Conservation (phyloP, 2,329 filamentous ascomycete genomes). For the Aureobasidium zeae region DNA sequence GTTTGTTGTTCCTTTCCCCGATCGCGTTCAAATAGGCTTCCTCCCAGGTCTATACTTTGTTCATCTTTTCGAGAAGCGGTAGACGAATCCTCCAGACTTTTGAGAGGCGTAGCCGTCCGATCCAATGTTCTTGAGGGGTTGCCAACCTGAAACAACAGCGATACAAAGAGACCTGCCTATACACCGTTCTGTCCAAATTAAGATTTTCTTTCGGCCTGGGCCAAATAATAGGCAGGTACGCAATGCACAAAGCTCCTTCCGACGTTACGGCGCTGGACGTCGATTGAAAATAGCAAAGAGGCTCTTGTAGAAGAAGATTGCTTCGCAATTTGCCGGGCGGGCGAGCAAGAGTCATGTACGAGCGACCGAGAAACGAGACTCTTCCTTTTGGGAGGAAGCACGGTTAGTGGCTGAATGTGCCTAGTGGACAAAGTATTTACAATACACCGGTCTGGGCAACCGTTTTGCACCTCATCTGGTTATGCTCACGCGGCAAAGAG, state of each 20-base stretch:
- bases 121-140: too few species aligned
- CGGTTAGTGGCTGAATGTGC: conserved; percentile 11
- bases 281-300: too few species aligned
- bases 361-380: conserved; percentile 14
- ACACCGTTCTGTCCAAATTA: background rate
- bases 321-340: conserved; percentile 12
- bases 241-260: too few species aligned
- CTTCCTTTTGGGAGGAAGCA: conserved; percentile 4
- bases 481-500: background rate
- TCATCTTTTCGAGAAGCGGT: too few species aligned
- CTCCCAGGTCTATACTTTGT: background rate
- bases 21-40: background rate
- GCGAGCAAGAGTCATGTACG: conserved; percentile 13
- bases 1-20: too few species aligned
- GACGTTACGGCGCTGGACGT: too few species aligned
- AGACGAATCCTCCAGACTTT: too few species aligned
- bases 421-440: conserved; percentile 15
- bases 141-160: background rate
- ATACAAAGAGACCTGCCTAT: background rate
- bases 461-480: background rate
- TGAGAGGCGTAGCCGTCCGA: too few species aligned
- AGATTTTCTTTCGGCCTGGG: too few species aligned
- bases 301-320: too few species aligned
- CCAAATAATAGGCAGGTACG: too few species aligned
- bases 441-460: conserved; percentile 5